phyloP scores from a whole-genome alignment of 2,329 filamentous ascomycete species.

The Fusarium udum region DNA sequence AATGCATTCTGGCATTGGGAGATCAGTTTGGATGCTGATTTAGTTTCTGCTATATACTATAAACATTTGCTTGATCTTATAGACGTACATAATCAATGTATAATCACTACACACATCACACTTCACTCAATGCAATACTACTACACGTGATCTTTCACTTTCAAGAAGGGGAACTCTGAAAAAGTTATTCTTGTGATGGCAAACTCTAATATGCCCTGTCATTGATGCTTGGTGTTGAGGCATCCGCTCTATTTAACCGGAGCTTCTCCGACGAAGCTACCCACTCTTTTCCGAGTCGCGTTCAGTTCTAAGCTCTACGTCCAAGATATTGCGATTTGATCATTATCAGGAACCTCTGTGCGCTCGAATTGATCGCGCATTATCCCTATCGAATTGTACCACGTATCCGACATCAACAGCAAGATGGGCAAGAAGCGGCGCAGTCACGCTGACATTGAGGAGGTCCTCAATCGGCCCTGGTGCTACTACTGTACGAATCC shows the following conservation, averaged over 20 bases:
- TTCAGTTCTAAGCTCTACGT: constrained; percentile 35
- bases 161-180: background rate
- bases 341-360: constrained; percentile 29
- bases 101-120: background rate
- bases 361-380: constrained; percentile 20
- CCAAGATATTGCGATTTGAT: constrained; percentile 31
- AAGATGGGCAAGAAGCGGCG: constrained; percentile 91
- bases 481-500: constrained; percentile 86
- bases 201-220: background rate
- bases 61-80: constrained; percentile 10
- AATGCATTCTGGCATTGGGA: constrained; percentile 10
- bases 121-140: fast-evolving
- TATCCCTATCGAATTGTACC: background rate
- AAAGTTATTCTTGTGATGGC: too few relatives aligned
- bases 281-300: constrained; percentile 41
- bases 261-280: constrained; percentile 42
- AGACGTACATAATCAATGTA: constrained; percentile 32
- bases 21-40: background rate
- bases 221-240: background rate
- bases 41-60: constrained; percentile 6
- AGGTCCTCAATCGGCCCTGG: constrained; percentile 88
- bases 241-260: constrained; percentile 31
- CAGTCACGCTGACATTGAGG: constrained; percentile 84
- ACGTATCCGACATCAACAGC: background rate
- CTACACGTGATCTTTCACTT: background rate